Evolutionary conservation across 108 stramenopile species (phyloP).

Genomic region (Fragilaria radians): DNA sequence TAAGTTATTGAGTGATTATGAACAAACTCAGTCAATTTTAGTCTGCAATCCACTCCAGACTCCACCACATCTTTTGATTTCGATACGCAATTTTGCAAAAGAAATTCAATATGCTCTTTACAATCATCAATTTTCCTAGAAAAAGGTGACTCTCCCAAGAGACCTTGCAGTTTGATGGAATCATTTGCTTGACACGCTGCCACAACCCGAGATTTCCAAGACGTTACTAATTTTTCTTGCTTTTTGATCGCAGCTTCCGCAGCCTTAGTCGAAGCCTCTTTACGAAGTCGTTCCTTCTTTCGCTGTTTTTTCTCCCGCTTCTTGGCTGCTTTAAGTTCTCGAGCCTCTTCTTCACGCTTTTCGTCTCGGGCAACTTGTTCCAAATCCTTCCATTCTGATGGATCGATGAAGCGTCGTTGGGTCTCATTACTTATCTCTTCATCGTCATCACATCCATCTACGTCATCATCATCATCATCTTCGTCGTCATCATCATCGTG

Average conservation of each 20-base stretch:
- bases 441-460: constrained; percentile 6
- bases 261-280: constrained; percentile 61
- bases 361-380: constrained; percentile 43
- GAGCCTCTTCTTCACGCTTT: constrained; percentile 47
- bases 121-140: constrained; percentile 2
- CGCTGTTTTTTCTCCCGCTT: constrained; percentile 70
- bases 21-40: constrained; percentile 26
- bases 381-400: constrained; percentile 32
- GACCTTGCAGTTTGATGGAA: constrained; percentile 40
- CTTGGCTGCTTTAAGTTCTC: constrained; percentile 44
- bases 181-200: constrained; percentile 54
- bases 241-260: constrained; percentile 60
- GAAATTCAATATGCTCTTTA: constrained; percentile 20
- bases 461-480: constrained; percentile 5
- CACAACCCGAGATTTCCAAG: constrained; percentile 70
- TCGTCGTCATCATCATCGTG: constrained; percentile 10
- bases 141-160: constrained; percentile 62
- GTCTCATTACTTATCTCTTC: constrained; percentile 7
- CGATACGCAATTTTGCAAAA: constrained; percentile 31
- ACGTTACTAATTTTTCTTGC: constrained; percentile 52
- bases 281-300: constrained; percentile 51
- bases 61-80: constrained; percentile 28
- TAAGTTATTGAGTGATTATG: constrained; percentile 8
- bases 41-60: constrained; percentile 23
- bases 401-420: constrained; percentile 14